Evolutionary conservation across 2,329 filamentous ascomycete genomes (phyloP).

Genomic region (Ascocoryne sarcoides): DNA sequence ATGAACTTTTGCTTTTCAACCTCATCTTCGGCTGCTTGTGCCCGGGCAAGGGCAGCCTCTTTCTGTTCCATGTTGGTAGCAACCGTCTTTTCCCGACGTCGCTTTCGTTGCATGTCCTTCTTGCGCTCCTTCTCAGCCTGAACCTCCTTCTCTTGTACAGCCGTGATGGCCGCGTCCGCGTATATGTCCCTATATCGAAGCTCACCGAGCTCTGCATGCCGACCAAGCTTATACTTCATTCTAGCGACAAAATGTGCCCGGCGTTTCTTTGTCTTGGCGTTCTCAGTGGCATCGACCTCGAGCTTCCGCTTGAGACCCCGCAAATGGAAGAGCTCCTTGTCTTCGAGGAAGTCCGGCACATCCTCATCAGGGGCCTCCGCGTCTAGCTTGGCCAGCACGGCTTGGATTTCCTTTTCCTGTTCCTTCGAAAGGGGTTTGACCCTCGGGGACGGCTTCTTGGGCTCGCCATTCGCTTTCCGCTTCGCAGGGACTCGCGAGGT

Average conservation of each 20-base stretch:
- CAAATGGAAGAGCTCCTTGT: constrained; percentile 45
- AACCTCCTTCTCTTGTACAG: constrained; percentile 84
- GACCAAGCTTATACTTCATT: constrained; percentile 53
- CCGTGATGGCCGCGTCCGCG: constrained; percentile 71
- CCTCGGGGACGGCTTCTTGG: constrained; percentile 44
- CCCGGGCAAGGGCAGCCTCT: constrained; percentile 70
- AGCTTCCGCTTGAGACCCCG: constrained; percentile 57
- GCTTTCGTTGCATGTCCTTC: constrained; percentile 98
- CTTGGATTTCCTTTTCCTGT: constrained; percentile 62
- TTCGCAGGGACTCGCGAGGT: constrained; percentile 35
- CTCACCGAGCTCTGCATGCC: constrained; percentile 63
- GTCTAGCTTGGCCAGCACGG: constrained; percentile 52
- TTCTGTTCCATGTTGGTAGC: constrained; percentile 88
- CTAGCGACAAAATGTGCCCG: constrained; percentile 49
- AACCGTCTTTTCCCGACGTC: constrained; percentile 91
- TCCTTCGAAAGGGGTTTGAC: constrained; percentile 43
- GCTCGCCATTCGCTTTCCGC: constrained; percentile 36
- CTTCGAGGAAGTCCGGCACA: constrained; percentile 37
- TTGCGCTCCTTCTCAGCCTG: constrained; percentile 97
- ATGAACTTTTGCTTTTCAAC: constrained; percentile 72
- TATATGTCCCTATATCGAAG: constrained; percentile 68
- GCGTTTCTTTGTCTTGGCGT: constrained; percentile 53
- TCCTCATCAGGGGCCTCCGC: constrained; percentile 47
- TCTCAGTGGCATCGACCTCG: constrained; percentile 56
- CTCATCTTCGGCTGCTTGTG: constrained; percentile 71